These are phyloP conservation scores for Flaveria linearis DNA, from an alignment of 129 eudicot species.

Conservation along the genomic window DNA sequence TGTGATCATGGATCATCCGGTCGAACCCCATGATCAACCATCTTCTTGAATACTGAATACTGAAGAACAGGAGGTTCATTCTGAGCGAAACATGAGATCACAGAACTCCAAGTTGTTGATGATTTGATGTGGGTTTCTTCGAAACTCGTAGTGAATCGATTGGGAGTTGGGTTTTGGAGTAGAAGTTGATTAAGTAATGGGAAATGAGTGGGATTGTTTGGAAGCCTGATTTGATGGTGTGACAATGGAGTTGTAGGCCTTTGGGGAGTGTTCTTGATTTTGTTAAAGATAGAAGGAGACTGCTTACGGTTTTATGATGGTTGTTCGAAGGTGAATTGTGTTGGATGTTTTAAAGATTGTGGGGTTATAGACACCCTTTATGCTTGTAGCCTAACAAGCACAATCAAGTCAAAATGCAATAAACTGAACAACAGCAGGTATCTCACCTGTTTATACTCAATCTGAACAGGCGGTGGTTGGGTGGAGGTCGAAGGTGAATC, in stretches of 20 bases:
- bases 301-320: slow-evolving; percentile 46
- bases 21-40: slow-evolving; percentile 47
- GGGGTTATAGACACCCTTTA: slow-evolving; percentile 1
- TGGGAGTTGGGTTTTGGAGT: slow-evolving; percentile 78
- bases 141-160: slow-evolving; percentile 45
- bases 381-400: too few relatives aligned
- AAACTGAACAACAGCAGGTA: too few relatives aligned
- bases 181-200: slow-evolving; percentile 79
- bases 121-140: slow-evolving; percentile 58
- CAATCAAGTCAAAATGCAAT: too few relatives aligned
- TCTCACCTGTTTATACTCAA: too few relatives aligned
- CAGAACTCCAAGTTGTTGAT: slow-evolving; percentile 86
- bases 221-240: slow-evolving; percentile 67
- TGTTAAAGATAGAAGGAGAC: slow-evolving; percentile 51
- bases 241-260: slow-evolving; percentile 70
- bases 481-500: too few relatives aligned
- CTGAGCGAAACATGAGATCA: slow-evolving; percentile 69
- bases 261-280: slow-evolving; percentile 48
- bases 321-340: slow-evolving; percentile 39
- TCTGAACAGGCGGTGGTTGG: too few relatives aligned
- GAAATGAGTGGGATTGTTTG: slow-evolving; percentile 63
- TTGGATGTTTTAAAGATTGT: slow-evolving; percentile 23
- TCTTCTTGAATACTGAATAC: slow-evolving; percentile 48
- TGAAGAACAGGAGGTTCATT: slow-evolving; percentile 62
- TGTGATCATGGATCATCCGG: slow-evolving; percentile 74